phyloP scores from a whole-genome alignment of 148 eudicot species.

The Camellia japonica region DNA sequence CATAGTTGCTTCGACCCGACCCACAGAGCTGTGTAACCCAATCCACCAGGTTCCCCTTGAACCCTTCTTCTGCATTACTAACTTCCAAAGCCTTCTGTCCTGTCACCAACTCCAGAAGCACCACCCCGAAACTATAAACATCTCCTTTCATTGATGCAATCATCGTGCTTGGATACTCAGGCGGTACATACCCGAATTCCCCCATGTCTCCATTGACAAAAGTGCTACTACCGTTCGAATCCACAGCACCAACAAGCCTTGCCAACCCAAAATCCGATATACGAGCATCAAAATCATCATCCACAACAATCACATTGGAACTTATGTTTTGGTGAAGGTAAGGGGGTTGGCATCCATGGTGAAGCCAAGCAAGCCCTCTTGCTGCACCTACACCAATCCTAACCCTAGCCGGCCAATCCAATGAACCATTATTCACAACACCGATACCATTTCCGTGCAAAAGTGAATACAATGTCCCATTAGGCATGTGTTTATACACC shows the following conservation, averaged over 20 bases:
- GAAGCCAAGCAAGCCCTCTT: conserved; percentile 80
- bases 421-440: conserved; percentile 2
- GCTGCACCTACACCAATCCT: conserved; percentile 63
- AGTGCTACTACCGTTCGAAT: conserved; percentile 38
- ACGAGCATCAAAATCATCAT: conserved; percentile 70
- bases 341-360: conserved; percentile 67
- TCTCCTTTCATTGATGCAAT: conserved; percentile 66
- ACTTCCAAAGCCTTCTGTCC: conserved; percentile 69
- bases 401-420: conserved; percentile 61
- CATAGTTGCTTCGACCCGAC: conserved; percentile 52
- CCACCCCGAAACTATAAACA: conserved; percentile 69
- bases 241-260: conserved; percentile 43
- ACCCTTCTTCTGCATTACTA: conserved; percentile 43
- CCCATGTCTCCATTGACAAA: conserved; percentile 61
- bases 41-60: conserved; percentile 70
- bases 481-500: conserved; percentile 71
- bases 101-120: conserved; percentile 63
- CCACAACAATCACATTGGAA: conserved; percentile 62
- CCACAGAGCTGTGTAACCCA: conserved; percentile 57
- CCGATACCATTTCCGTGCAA: conserved; percentile 21
- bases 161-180: conserved; percentile 69
- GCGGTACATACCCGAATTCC: conserved; percentile 73
- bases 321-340: conserved; percentile 61
- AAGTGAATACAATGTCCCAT: conserved; percentile 49
- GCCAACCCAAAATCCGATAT: conserved; percentile 64